These are phyloP conservation scores for Spinellus fusiger DNA, from an alignment of 192 early-diverging fungal genomes.

Conservation along the genomic window DNA sequence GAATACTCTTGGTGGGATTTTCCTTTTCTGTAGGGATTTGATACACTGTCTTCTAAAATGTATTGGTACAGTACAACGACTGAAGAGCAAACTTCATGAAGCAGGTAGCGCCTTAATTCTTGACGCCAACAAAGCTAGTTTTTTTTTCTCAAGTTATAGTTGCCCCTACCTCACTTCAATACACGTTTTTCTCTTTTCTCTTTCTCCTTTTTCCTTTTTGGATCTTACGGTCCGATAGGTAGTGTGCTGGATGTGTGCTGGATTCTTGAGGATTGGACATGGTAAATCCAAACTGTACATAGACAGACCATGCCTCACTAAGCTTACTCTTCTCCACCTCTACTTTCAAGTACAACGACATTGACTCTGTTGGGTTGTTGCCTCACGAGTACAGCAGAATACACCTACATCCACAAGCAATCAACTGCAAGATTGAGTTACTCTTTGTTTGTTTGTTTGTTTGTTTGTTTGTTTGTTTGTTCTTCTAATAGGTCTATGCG, in stretches of 20 bases:
- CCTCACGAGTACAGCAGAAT: conserved; percentile 88
- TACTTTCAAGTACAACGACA: conserved; percentile 86
- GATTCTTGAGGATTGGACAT: conserved; percentile 71
- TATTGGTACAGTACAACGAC: conserved; percentile 89
- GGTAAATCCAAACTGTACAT: conserved; percentile 74
- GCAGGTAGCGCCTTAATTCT: conserved; percentile 98
- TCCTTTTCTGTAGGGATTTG: conserved; percentile 89
- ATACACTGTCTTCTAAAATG: conserved; percentile 88
- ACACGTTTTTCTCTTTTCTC: not conserved
- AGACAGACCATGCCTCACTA: conserved; percentile 67
- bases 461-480: not conserved
- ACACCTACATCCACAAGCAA: conserved; percentile 56
- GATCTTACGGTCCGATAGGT: conserved; percentile 43
- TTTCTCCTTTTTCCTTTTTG: not conserved
- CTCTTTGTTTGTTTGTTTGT: not conserved
- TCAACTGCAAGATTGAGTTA: too few species aligned
- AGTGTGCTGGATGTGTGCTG: conserved; percentile 52
- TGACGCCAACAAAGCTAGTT: conserved; percentile 90
- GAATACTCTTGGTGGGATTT: conserved; percentile 80
- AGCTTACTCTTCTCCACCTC: conserved; percentile 55
- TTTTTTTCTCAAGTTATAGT: conserved; percentile 59
- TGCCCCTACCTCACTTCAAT: not conserved
- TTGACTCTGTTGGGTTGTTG: conserved; percentile 60
- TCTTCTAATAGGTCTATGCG: not conserved
- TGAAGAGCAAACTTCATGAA: conserved; percentile 99